A percentile compares a stretch with the other conserved stretches of the same genome.
Conservation (phyloP, 139 green algal genomes). For the Coelastrella sp. region DNA sequence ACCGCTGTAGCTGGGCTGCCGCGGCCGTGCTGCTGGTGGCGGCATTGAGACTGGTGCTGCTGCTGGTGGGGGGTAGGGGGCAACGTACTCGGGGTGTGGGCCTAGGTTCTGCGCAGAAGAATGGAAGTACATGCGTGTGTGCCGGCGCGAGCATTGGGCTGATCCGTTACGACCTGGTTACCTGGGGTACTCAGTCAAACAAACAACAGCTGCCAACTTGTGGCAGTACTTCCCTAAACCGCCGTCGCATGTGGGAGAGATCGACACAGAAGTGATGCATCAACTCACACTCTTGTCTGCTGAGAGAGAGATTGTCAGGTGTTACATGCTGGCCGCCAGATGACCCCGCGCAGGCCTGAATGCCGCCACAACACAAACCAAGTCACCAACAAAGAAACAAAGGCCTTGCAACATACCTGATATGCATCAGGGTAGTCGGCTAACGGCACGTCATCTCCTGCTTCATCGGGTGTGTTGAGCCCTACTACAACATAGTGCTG, state of each 20-base stretch:
- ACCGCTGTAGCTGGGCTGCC: slow-evolving; percentile 17
- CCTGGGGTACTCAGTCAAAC: no score
- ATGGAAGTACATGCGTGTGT: background rate
- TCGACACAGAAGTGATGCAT: no score
- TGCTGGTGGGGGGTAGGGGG: slow-evolving; percentile 14
- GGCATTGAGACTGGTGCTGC: slow-evolving; percentile 23
- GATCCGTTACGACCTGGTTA: no score
- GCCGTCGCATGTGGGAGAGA: no score
- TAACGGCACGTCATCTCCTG: slow-evolving; percentile 12
- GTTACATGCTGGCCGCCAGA: background rate
- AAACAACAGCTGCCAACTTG: no score
- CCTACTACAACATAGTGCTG: background rate
- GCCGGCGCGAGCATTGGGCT: background rate
- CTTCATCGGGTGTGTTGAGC: background rate
- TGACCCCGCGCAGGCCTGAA: background rate
- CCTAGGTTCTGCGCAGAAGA: slow-evolving; percentile 11
- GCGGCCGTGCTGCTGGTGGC: slow-evolving; percentile 7
- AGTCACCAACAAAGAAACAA: background rate
- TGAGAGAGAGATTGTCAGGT: no score
- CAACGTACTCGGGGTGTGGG: slow-evolving; percentile 23
- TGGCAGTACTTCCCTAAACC: no score
- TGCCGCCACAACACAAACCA: background rate
- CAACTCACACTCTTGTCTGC: no score
- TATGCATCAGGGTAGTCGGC: slow-evolving; percentile 34
- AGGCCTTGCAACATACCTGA: background rate